These are phyloP conservation scores for Albophoma yamanashiensis DNA, from an alignment of 2,329 filamentous ascomycete genomes.

Conservation along the genomic window DNA sequence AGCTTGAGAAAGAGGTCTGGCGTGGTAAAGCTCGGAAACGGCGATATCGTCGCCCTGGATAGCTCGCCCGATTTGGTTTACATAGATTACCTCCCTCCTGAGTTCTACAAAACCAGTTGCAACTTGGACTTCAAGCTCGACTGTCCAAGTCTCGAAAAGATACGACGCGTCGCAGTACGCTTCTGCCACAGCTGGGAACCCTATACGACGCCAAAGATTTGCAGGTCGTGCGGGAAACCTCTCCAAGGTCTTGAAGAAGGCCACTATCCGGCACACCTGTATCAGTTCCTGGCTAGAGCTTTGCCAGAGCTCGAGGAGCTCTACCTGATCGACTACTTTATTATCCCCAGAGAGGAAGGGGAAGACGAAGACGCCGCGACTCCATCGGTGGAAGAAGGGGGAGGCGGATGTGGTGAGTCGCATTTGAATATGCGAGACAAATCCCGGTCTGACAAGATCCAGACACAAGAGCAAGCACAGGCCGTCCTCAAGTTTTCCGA, in stretches of 20 bases:
- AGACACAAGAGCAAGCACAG: not conserved
- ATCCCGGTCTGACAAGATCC: not conserved
- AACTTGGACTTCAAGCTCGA: constrained; percentile 14
- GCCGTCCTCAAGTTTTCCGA: constrained; percentile 4
- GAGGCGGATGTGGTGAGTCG: not conserved
- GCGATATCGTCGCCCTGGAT: constrained; percentile 18
- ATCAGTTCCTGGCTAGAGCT: constrained; percentile 30
- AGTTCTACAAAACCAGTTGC: constrained; percentile 15
- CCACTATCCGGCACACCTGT: constrained; percentile 27
- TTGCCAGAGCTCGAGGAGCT: constrained; percentile 30
- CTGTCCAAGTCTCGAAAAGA: constrained; percentile 17
- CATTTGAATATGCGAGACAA: not conserved
- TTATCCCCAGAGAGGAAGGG: constrained; percentile 16
- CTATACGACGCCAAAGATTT: constrained; percentile 12
- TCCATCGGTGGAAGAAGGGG: not conserved
- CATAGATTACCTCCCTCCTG: constrained; percentile 22
- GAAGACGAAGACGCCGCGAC: not conserved
- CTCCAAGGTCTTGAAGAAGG: constrained; percentile 15
- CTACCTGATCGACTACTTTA: constrained; percentile 33
- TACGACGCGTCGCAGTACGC: constrained; percentile 29
- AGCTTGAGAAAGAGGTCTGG: constrained; percentile 10
- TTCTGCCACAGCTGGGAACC: constrained; percentile 31
- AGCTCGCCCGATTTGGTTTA: constrained; percentile 19
- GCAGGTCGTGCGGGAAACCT: constrained; percentile 20
- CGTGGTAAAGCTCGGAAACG: constrained; percentile 13